Evolutionary conservation across 768 basidiomycete genomes (phyloP), one percentile per base, ranked within the genome.

Genomic region (Leucogyrophana mollusca): DNA sequence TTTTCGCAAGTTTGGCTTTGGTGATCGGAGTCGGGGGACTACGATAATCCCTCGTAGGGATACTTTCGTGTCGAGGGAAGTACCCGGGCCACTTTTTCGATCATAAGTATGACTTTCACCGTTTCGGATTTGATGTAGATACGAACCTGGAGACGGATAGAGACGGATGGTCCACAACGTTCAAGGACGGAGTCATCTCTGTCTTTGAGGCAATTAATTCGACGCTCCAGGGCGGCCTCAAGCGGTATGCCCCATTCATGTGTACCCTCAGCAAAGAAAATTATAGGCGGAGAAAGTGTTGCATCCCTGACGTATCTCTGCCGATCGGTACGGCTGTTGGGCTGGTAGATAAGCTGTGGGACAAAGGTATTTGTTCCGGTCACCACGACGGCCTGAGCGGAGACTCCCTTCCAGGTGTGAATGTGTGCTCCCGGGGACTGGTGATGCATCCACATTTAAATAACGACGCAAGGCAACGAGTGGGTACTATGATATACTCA

Each of bases 21-120:
- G 85, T 88, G 51, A 87, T 87, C 3, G 85, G 87, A 22, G 81
- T 76, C 32, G 85, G 85, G 2, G 78, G 83, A 59, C 78, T 87
- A 23, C 80, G 74, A 64, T 85, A 88, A 61, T 89, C 84, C 57
- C 80, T 79, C 7, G 86, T 87, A 8, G 83, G 81, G 53, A 89
- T 86, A 58, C 86, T 85, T 42, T 79, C 69, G 54, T 78, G 82
- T 82, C 83, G 88, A 44, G 78, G 75, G 37, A 77, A 66, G 60
- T 88, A 87, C 9, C 86, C 85, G n/a, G 84, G 84, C 85, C 87
- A 88, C 86, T 87, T 53, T 30, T 45, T 45, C 42, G 10, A 23
- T 24, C 33, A 21, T 23, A 54, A 8, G 20, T 16, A 9, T 21
- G 6, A 23, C 38, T 16, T 20, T 9, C 34, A 16, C 3, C 16